phyloP scores from a whole-genome alignment of 1,139 yeast genomes.

The Pichia sp. region DNA sequence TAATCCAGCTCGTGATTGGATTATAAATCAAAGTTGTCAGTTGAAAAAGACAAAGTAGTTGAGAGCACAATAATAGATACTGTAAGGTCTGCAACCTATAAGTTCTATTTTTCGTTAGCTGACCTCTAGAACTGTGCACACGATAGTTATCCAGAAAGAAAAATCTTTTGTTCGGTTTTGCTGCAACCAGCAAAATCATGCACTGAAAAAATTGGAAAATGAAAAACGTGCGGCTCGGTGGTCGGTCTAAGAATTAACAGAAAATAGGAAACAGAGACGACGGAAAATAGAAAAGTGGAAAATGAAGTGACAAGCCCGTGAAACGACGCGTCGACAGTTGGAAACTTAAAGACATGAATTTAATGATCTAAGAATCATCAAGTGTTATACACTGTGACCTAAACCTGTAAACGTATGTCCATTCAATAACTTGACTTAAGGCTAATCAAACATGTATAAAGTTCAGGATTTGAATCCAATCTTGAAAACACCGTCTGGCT shows the following conservation, averaged over 20 bases:
- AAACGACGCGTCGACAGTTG: background rate
- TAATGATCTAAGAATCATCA: too few species aligned
- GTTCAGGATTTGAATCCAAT: constrained; percentile 26
- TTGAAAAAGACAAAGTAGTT: background rate
- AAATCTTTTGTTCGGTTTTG: background rate
- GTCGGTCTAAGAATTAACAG: background rate
- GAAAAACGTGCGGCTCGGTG: background rate
- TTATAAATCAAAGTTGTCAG: background rate
- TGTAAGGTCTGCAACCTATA: background rate
- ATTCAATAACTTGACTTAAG: background rate
- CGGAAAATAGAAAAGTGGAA: too few species aligned
- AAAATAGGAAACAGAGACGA: background rate
- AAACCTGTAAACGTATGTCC: background rate
- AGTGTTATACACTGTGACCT: too few species aligned
- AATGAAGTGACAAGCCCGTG: background rate
- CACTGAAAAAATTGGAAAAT: background rate
- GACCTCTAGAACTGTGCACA: background rate
- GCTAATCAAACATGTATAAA: constrained; percentile 16
- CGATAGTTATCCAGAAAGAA: background rate
- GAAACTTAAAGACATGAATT: background rate
- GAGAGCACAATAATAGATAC: background rate
- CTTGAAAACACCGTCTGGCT: constrained; percentile 17
- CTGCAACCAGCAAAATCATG: background rate
- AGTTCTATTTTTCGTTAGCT: background rate
- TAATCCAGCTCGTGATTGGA: background rate